Evolutionary conservation across 345 rosid species (phyloP).

Genomic region (Eucalyptus pauciflora): DNA sequence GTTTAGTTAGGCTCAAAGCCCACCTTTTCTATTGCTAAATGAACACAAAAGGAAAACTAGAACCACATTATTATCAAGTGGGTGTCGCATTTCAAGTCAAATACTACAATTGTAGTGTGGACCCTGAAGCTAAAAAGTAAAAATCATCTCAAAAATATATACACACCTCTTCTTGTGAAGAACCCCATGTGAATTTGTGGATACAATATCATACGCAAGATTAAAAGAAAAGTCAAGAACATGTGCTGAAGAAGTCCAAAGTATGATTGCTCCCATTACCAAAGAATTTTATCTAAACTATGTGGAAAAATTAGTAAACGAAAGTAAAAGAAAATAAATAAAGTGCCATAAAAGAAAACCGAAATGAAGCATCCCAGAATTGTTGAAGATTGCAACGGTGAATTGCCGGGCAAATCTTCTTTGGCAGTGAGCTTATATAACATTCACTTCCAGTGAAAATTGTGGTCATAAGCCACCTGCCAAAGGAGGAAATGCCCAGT

Average conservation of each 20-base stretch:
- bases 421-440: slow-evolving; percentile 18
- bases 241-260: neutral
- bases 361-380: neutral
- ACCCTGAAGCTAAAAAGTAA: neutral
- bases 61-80: neutral
- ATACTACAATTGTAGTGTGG: neutral
- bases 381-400: neutral
- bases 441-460: neutral
- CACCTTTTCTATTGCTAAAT: neutral
- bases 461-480: neutral
- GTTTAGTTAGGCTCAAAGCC: neutral
- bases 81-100: neutral
- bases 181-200: neutral
- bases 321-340: neutral
- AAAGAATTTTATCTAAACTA: no score
- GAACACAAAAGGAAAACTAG: neutral
- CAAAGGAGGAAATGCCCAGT: slow-evolving; percentile 20
- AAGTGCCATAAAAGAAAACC: neutral
- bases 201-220: neutral
- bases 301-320: neutral
- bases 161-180: neutral
- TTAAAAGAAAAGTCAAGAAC: neutral
- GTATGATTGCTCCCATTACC: neutral
- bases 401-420: slow-evolving; percentile 40
- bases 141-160: neutral